phyloP scores from a whole-genome alignment of 495 filamentous ascomycete species.

The Xylaria nigripes region DNA sequence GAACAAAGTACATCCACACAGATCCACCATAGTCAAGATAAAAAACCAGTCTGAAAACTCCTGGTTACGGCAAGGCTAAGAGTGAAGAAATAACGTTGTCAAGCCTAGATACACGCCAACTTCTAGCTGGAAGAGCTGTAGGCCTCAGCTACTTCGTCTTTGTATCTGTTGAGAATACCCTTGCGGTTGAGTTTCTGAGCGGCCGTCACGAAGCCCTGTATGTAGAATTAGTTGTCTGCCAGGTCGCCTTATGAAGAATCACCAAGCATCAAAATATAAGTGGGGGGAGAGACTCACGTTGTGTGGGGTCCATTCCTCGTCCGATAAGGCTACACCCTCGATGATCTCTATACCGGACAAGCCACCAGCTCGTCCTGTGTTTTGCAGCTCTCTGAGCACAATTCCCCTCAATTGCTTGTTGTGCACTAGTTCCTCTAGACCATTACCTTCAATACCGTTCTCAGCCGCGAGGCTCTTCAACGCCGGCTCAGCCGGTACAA shows the following conservation, averaged over 20 bases:
- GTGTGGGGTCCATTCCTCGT: slow-evolving; percentile 96
- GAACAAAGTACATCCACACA: no score
- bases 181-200: slow-evolving; percentile 74
- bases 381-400: slow-evolving; percentile 79
- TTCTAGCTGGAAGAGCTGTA: slow-evolving; percentile 37
- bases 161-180: slow-evolving; percentile 56
- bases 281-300: slow-evolving; percentile 80
- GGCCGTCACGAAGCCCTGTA: slow-evolving; percentile 57
- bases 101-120: neutral
- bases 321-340: slow-evolving; percentile 81
- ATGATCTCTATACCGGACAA: slow-evolving; percentile 85
- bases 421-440: slow-evolving; percentile 72
- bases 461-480: slow-evolving; percentile 75
- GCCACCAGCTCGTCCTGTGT: slow-evolving; percentile 63
- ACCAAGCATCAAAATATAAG: neutral
- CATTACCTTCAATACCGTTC: slow-evolving; percentile 60
- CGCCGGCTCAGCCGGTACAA: slow-evolving; percentile 78
- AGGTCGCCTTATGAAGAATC: neutral
- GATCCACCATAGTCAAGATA: no score
- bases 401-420: slow-evolving; percentile 67
- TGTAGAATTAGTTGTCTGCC: slow-evolving; percentile 24
- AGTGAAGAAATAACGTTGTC: neutral
- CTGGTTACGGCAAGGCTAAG: no score
- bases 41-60: no score
- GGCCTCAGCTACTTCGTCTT: slow-evolving; percentile 55